Conservation (phyloP, 2,329 filamentous ascomycete species). For the Penicillium italicum region DNA sequence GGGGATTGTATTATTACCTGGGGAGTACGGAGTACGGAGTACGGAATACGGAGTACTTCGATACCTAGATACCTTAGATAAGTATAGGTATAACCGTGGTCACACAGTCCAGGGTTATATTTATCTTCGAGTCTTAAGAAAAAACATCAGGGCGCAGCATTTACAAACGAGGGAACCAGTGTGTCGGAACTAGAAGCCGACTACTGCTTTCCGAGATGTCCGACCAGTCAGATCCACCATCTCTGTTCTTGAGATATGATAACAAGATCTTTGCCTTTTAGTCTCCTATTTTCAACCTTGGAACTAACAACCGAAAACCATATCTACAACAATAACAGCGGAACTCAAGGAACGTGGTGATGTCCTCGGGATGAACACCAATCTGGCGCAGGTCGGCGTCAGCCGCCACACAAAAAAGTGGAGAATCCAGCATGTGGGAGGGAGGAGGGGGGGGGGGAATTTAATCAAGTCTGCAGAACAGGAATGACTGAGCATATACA, state of each 20-base stretch:
- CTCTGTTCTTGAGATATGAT: neutral
- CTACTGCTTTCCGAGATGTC: slow-evolving; percentile 16
- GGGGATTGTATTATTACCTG: neutral
- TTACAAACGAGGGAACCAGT: neutral
- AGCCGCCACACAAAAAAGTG: slow-evolving; percentile 16
- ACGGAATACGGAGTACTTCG: neutral
- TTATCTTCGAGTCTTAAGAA: slow-evolving; percentile 2
- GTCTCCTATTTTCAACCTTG: neutral
- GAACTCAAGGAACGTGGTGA: slow-evolving; percentile 2
- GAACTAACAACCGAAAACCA: neutral
- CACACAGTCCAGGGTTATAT: slow-evolving; percentile 17
- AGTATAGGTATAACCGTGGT: slow-evolving; percentile 3
- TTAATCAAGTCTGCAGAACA: neutral
- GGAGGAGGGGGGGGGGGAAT: no score
- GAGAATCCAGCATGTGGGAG: neutral
- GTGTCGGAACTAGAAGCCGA: slow-evolving; percentile 8
- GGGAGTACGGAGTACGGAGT: neutral
- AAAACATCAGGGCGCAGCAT: neutral
- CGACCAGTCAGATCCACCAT: slow-evolving; percentile 12
- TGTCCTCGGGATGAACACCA: slow-evolving; percentile 15
- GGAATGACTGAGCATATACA: neutral
- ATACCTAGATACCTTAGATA: neutral
- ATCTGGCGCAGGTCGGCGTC: slow-evolving; percentile 9
- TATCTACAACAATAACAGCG: neutral
- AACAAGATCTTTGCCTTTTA: neutral